Evolutionary conservation across 192 early-diverging fungal species (phyloP), one percentile per base, ranked within the genome.

Genomic region (Rhizophagus prolifer): DNA sequence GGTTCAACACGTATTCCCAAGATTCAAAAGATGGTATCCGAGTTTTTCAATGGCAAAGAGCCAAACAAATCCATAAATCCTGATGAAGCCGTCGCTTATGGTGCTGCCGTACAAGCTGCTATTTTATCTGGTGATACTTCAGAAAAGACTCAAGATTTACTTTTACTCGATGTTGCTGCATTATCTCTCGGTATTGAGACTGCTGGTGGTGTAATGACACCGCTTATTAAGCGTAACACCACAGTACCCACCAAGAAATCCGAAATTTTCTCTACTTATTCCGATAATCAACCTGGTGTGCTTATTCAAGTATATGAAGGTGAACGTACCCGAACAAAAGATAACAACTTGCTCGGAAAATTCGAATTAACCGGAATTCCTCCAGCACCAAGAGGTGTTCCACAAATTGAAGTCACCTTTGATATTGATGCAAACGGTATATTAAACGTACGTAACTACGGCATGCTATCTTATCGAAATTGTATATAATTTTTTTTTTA

Each of bases 1-100:
- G 50, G 50, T 54, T 54, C 50, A 54, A 54, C 50, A 54, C 50
- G 50, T 54, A 54, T 54, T 54, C 50, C 50, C 5, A 54, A 54
- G 16, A 54, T 95, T 72, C 96, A 97, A 88, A 94, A 96, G 89
- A 91, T 97, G 81, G 90, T 97, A 80, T 91, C 92, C 7, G 96
- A 98, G 87, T 96, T 91, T 85, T 99, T 99, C 86, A 93, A 95
- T 90, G 96, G 96, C 82, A 99, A 99, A 91, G 95, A 99, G 87
- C 94, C 93, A 80, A 96, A 96, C 95, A 97, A 95, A 93, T 95
- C 50, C 50, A 54, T 54, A 16, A 54, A 54, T 54, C 50, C 50
- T 54, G 50, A 54, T 21, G 50, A 54, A 85, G 97, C 97, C 74
- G 97, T 98, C 77, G 97, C 97, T 79, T 99, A 97, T 83, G 97